phyloP scores from a whole-genome alignment of 352 stramenopile species.

The Globisporangium parvum region DNA sequence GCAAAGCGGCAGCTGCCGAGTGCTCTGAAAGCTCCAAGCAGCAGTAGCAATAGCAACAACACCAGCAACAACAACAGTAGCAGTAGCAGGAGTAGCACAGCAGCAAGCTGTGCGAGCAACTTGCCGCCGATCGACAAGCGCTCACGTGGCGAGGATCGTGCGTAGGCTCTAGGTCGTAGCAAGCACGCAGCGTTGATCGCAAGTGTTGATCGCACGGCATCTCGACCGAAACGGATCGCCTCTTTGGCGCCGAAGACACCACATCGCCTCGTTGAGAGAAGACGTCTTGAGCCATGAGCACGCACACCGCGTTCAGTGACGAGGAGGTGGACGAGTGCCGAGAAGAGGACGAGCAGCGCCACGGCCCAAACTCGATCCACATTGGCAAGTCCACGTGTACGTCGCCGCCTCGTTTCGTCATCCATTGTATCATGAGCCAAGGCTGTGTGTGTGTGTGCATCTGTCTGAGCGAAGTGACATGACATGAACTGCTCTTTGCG shows the following conservation, averaged over 20 bases:
- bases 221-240: not conserved
- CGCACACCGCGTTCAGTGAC: not conserved
- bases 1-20: conserved; percentile 1
- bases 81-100: conserved; percentile 3
- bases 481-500: not conserved
- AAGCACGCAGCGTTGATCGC: not conserved
- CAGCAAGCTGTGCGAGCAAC: conserved; percentile 4
- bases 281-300: not conserved
- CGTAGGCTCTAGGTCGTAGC: conserved; percentile 2
- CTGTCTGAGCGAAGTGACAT: no score
- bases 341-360: conserved; percentile 12
- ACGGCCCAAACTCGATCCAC: conserved; percentile 24
- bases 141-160: no score
- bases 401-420: not conserved
- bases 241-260: no score
- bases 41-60: not conserved
- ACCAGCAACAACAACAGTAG: not conserved
- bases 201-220: not conserved
- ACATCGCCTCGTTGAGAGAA: no score
- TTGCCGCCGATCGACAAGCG: conserved; percentile 15
- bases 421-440: no score
- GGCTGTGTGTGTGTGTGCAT: not conserved
- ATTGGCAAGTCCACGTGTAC: conserved; percentile 24
- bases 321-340: conserved; percentile 2
- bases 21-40: not conserved